Evolutionary conservation across 2,329 filamentous ascomycete species (phyloP).

Genomic region (Clarireedia paspali): DNA sequence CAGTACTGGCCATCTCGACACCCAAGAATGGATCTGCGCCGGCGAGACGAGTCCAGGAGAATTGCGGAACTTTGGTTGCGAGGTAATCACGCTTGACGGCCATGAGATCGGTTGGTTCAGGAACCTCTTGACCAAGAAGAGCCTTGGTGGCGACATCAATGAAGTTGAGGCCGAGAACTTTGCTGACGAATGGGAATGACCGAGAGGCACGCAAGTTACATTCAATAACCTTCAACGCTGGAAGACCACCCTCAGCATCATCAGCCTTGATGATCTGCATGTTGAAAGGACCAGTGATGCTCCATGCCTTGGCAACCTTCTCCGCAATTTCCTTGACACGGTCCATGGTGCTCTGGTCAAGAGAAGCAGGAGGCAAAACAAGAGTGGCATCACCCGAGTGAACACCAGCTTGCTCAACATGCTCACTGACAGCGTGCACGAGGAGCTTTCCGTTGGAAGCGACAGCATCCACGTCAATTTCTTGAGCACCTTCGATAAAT

Average conservation of each 20-base stretch:
- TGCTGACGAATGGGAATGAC: constrained; percentile 97
- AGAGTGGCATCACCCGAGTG: constrained; percentile 97
- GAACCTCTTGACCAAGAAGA: constrained; percentile 76
- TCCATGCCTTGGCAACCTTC: constrained; percentile 96
- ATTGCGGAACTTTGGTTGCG: constrained; percentile 96
- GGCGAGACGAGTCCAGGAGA: constrained; percentile 96
- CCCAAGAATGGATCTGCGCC: constrained; percentile 96
- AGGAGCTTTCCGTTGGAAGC: constrained; percentile 79
- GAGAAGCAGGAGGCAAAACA: constrained; percentile 75
- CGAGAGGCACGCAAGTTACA: constrained; percentile 96
- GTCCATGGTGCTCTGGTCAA: constrained; percentile 70
- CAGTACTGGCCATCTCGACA: constrained; percentile 94
- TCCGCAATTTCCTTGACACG: constrained; percentile 92
- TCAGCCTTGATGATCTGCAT: constrained; percentile 99
- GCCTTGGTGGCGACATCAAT: constrained; percentile 89
- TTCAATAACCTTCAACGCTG: constrained; percentile 89
- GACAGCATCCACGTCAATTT: constrained; percentile 95
- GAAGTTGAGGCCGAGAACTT: constrained; percentile 94
- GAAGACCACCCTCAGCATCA: constrained; percentile 64
- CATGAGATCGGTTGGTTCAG: constrained; percentile 84
- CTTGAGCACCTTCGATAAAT: constrained; percentile 93
- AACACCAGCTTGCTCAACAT: constrained; percentile 94
- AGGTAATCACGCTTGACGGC: constrained; percentile 80
- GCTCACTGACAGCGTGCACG: constrained; percentile 87
- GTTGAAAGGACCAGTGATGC: constrained; percentile 97